Evolutionary conservation across 768 basidiomycete genomes (phyloP), one percentile per base, ranked within the genome.

Genomic region (Mycena maculata): DNA sequence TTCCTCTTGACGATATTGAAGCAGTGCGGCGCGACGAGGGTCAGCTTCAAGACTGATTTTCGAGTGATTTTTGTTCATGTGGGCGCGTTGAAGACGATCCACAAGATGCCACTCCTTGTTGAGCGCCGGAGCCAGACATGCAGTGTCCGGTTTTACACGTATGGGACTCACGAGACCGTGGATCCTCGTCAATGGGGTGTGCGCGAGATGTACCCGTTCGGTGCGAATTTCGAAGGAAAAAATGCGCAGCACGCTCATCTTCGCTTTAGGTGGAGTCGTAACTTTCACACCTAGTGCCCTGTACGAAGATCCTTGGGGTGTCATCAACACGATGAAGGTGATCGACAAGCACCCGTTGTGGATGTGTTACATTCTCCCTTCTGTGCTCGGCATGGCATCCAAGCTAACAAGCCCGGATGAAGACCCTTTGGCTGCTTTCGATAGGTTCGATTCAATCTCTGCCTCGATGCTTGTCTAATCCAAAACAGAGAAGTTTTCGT

Each of bases 281-380:
- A 92, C 92, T 2, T 91, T 94, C 64, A 90, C 89, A 20, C 84
- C 92, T 1, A 79, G 79, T 58, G 90, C 87, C 22, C 81, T 94
- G 50, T 67, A 83, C 15, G 83, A 86, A 38, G 83, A 90, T 72
- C 86, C 87, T 7, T 56, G 82, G 38, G 86, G 82, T 16, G 76
- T 87, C 13, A 76, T 81, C 44, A 74, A 85, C 18, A 77, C 84
- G 12, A 87, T 94, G 44, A 77, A 75, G 23, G 80, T 86, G 70
- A 76, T 91, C 16, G 76, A 80, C 60, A 80, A 84, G 42, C 92
- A 93, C 71, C 89, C 88, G 25, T 72, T 90, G 20, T 94, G 92
- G 92, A 79, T 79, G 13, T 87, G 87, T 58, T 93, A 90, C 73
- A 79, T 94, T 25, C 73, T 89, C 9, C 92, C 93, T 10, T 82